Evolutionary conservation across 75 land plant species (phyloP).

Genomic region (Cupressus sempervirens): DNA sequence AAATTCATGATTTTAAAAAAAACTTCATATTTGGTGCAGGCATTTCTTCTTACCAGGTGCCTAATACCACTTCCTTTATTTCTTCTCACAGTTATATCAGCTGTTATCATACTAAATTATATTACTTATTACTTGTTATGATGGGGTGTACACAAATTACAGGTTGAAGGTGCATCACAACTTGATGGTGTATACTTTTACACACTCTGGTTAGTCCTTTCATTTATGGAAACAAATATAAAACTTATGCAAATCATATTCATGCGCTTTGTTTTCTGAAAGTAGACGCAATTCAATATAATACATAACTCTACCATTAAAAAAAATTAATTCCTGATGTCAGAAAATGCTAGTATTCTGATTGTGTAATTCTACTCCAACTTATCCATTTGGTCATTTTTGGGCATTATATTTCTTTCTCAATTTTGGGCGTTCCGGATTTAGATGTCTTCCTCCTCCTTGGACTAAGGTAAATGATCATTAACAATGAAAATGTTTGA

Average conservation of each 20-base stretch:
- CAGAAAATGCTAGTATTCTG: no score
- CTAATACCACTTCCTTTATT: background rate
- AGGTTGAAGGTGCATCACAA: slow-evolving; percentile 73
- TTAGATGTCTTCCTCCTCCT: no score
- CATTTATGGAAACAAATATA: background rate
- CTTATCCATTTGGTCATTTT: background rate
- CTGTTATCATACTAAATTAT: background rate
- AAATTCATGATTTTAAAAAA: slow-evolving; percentile 34
- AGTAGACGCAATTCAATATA: no score
- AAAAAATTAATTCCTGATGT: no score
- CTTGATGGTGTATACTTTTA: slow-evolving; percentile 71
- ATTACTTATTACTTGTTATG: background rate
- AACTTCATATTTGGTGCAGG: slow-evolving; percentile 53
- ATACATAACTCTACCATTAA: no score
- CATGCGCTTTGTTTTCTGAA: no score
- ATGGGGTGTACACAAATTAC: background rate
- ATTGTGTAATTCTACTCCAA: background rate
- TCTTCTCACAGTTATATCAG: background rate
- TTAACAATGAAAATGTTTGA: slow-evolving; percentile 21
- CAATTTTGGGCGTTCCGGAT: no score
- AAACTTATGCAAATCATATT: no score
- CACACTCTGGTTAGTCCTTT: slow-evolving; percentile 35
- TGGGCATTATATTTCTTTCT: no score
- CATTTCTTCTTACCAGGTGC: slow-evolving; percentile 70
- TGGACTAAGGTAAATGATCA: no score